Conservation (phyloP, 1,284 basidiomycete species). For the Athelia sp. region DNA sequence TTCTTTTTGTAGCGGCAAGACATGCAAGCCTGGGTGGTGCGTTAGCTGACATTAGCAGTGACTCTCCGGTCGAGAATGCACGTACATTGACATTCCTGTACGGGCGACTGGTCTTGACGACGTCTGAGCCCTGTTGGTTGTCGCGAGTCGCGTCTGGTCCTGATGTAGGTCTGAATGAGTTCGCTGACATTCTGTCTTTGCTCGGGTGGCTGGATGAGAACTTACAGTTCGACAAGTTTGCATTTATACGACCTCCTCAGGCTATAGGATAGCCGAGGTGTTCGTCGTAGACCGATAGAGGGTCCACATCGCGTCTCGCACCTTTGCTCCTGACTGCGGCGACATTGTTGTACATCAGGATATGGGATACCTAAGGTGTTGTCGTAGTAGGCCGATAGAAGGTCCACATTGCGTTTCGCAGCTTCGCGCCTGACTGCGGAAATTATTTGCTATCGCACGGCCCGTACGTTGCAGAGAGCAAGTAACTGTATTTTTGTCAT, state of each 20-base stretch:
- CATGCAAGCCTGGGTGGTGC: too few relatives aligned
- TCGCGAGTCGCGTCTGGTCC: background rate
- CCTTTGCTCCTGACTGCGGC: too few relatives aligned
- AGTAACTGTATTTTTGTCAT: too few relatives aligned
- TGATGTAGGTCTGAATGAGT: background rate
- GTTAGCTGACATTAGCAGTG: too few relatives aligned
- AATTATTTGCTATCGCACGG: too few relatives aligned
- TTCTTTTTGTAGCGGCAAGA: background rate
- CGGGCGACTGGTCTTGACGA: background rate
- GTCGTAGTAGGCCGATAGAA: background rate
- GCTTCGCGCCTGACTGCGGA: too few relatives aligned
- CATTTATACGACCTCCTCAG: background rate
- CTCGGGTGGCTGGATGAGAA: background rate
- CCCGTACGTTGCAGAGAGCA: too few relatives aligned
- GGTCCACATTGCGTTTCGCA: too few relatives aligned
- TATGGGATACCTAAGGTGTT: background rate
- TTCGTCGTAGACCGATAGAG: background rate
- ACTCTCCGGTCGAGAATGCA: too few relatives aligned
- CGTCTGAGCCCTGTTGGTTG: slow-evolving; percentile 1
- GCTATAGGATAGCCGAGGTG: background rate
- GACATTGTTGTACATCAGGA: too few relatives aligned
- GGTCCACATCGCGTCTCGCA: too few relatives aligned
- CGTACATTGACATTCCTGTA: background rate
- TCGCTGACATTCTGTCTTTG: too few relatives aligned
- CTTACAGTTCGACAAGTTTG: background rate